phyloP scores from a whole-genome alignment of 352 stramenopile genomes.

The Phytophthora nicotianae region DNA sequence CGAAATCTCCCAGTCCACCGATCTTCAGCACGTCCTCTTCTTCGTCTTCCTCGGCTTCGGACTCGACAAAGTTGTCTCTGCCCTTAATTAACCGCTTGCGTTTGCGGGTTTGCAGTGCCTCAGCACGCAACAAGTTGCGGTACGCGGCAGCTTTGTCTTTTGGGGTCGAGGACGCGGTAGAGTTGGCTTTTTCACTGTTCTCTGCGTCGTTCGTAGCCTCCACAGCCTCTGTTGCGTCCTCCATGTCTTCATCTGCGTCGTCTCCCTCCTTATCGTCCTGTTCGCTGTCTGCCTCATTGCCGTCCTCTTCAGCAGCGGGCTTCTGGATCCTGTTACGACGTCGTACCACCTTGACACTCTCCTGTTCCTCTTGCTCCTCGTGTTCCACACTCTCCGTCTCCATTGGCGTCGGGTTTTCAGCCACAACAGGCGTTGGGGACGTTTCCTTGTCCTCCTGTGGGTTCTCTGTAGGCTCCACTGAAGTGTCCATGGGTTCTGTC shows the following conservation, averaged over 20 bases:
- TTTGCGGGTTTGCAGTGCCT: slow-evolving; percentile 57
- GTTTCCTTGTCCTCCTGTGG: neutral
- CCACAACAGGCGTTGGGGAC: neutral
- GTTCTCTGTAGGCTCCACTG: neutral
- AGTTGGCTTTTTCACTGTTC: slow-evolving; percentile 1
- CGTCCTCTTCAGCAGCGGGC: slow-evolving; percentile 50
- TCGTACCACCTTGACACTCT: slow-evolving; percentile 31
- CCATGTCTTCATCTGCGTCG: slow-evolving; percentile 30
- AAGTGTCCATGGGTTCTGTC: neutral
- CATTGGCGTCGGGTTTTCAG: neutral
- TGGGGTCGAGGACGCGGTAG: slow-evolving; percentile 20
- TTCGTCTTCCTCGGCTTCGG: slow-evolving; percentile 86
- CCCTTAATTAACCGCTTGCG: slow-evolving; percentile 62
- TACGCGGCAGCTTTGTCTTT: slow-evolving; percentile 75
- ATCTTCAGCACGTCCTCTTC: slow-evolving; percentile 87
- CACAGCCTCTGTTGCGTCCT: slow-evolving; percentile 23
- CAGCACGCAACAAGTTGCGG: slow-evolving; percentile 63
- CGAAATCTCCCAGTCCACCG: slow-evolving; percentile 81
- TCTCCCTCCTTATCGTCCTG: slow-evolving; percentile 49
- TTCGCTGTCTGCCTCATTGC: slow-evolving; percentile 68
- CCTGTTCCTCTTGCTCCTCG: slow-evolving; percentile 18
- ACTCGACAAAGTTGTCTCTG: slow-evolving; percentile 73
- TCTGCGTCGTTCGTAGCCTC: slow-evolving; percentile 7
- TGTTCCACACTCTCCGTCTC: slow-evolving; percentile 13
- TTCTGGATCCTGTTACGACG: slow-evolving; percentile 50